phyloP scores from a whole-genome alignment of 331 rosid genomes.

The Acacia concinna region DNA sequence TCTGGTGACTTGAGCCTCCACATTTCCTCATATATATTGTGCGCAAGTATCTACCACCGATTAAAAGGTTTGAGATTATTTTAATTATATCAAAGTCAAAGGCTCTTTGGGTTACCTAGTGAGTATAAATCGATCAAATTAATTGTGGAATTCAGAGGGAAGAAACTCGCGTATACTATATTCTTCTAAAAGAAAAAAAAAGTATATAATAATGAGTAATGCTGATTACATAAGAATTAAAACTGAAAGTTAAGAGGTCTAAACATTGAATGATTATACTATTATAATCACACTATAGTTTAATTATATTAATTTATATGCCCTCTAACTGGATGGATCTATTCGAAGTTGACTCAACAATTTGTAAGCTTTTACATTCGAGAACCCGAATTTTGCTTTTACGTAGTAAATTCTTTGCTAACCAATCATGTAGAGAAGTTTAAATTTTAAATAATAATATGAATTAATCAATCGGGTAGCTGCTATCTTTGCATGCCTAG shows the following conservation, averaged over 20 bases:
- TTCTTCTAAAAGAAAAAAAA: neutral
- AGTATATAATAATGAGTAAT: neutral
- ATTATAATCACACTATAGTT: neutral
- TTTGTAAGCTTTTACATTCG: conserved; percentile 6
- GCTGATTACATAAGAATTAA: neutral
- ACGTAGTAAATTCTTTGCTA: neutral
- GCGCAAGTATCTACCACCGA: neutral
- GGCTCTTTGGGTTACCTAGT: neutral
- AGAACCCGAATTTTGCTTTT: conserved; percentile 48
- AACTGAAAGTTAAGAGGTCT: neutral
- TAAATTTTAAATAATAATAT: neutral
- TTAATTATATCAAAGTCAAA: conserved; percentile 6
- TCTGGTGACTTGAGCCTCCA: neutral
- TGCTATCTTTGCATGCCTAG: conserved; percentile 10
- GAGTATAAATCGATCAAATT: neutral
- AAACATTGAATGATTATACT: conserved; percentile 9
- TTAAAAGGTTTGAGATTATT: neutral
- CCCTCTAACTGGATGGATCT: conserved; percentile 26
- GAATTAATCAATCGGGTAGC: conserved; percentile 3
- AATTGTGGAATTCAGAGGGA: neutral
- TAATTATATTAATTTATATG: neutral
- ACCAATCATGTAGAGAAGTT: neutral
- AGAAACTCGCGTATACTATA: neutral
- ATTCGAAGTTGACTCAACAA: conserved; percentile 53
- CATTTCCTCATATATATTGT: neutral